Conservation (phyloP, 2,329 filamentous ascomycete genomes). For the Stachybotrys chlorohalonatus region DNA sequence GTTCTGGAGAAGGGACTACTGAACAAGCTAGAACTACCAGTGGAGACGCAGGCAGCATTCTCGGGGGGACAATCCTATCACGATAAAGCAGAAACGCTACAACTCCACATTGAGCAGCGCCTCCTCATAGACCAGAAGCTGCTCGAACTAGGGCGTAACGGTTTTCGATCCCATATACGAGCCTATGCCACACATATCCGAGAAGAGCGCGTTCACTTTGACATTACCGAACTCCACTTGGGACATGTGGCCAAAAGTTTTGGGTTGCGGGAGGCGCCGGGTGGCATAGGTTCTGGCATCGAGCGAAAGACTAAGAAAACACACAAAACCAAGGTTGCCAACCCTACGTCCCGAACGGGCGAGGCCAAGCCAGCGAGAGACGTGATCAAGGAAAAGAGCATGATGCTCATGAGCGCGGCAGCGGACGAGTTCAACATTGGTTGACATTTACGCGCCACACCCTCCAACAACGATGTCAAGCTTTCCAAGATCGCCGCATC, state of each 20-base stretch:
- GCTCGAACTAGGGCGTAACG: constrained; percentile 73
- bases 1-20: constrained; percentile 58
- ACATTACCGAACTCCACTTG: constrained; percentile 83
- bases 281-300: constrained; percentile 61
- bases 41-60: constrained; percentile 52
- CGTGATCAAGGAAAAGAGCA: constrained; percentile 50
- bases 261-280: constrained; percentile 78
- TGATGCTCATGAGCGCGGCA: constrained; percentile 55
- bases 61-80: constrained; percentile 34
- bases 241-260: constrained; percentile 94
- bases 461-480: too few species aligned
- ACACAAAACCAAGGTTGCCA: constrained; percentile 25
- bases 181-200: constrained; percentile 92
- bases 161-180: constrained; percentile 84
- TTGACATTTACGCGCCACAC: neutral
- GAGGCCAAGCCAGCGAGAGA: constrained; percentile 25
- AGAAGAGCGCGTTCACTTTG: constrained; percentile 77
- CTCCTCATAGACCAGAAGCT: constrained; percentile 53
- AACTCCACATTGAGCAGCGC: constrained; percentile 52
- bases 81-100: constrained; percentile 45
- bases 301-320: constrained; percentile 34
- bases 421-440: constrained; percentile 63
- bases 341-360: constrained; percentile 27
- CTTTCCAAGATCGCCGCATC: too few species aligned
- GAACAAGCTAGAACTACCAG: constrained; percentile 53